Conservation (phyloP, 2,329 filamentous ascomycete species). For the Coleophoma eucalyptorum region DNA sequence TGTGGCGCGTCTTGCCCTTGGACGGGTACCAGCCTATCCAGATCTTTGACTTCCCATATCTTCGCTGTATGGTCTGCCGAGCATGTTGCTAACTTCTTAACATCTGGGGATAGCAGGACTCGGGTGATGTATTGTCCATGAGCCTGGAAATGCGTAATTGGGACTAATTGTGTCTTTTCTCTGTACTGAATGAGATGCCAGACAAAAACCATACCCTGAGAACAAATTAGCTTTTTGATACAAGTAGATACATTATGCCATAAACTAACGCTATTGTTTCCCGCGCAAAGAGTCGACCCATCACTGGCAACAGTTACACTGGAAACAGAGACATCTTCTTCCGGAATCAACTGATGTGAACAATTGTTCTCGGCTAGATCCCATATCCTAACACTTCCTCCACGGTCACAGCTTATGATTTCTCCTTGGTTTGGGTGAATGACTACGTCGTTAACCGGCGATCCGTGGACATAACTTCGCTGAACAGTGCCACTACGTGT, state of each 20-base stretch:
- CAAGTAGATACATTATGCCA: neutral
- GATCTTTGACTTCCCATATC: conserved; percentile 86
- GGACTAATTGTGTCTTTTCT: conserved; percentile 66
- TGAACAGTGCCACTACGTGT: conserved; percentile 54
- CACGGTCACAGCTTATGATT: conserved; percentile 92
- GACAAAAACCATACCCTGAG: conserved; percentile 90
- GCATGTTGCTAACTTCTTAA: conserved; percentile 71
- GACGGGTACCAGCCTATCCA: conserved; percentile 43
- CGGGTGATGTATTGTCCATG: conserved; percentile 72
- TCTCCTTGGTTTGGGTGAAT: conserved; percentile 99
- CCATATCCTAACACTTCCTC: conserved; percentile 92
- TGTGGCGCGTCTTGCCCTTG: conserved; percentile 18
- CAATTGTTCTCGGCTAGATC: conserved; percentile 96
- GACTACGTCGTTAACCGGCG: conserved; percentile 94
- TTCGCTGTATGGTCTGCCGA: conserved; percentile 80
- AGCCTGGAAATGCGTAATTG: conserved; percentile 68
- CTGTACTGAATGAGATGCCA: conserved; percentile 81
- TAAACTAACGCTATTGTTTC: conserved; percentile 74
- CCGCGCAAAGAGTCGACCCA: conserved; percentile 86
- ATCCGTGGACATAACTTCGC: conserved; percentile 86
- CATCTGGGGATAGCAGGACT: conserved; percentile 69
- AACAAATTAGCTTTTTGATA: conserved; percentile 10
- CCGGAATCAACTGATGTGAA: conserved; percentile 91
- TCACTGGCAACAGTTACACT: conserved; percentile 96
- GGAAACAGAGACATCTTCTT: conserved; percentile 89